phyloP scores from a whole-genome alignment of 306 rosid genomes.

The Dicorynia guianensis region DNA sequence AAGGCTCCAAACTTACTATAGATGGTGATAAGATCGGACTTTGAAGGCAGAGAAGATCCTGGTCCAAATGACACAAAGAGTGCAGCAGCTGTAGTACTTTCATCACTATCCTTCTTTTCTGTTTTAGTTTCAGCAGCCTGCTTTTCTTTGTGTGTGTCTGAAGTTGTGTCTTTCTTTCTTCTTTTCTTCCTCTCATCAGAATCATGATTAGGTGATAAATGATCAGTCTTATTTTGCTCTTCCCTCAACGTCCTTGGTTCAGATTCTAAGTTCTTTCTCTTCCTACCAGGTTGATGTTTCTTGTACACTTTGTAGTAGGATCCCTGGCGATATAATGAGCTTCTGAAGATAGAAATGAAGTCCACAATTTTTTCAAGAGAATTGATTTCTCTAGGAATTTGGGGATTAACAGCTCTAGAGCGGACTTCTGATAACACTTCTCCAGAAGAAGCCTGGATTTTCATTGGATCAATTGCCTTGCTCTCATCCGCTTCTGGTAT shows the following conservation, averaged over 20 bases:
- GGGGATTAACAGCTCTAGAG: slow-evolving; percentile 55
- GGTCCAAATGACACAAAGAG: slow-evolving; percentile 63
- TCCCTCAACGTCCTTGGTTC: slow-evolving; percentile 40
- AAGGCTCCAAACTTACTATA: slow-evolving; percentile 68
- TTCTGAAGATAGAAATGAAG: slow-evolving; percentile 60
- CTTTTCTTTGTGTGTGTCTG: slow-evolving; percentile 32
- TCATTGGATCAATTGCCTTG: slow-evolving; percentile 50
- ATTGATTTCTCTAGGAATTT: slow-evolving; percentile 32
- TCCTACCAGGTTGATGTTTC: slow-evolving; percentile 48
- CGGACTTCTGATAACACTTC: slow-evolving; percentile 57
- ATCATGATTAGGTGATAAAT: slow-evolving; percentile 29
- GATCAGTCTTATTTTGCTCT: slow-evolving; percentile 35
- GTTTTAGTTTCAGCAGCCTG: slow-evolving; percentile 37
- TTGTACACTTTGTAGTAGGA: slow-evolving; percentile 47
- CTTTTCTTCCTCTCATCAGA: slow-evolving; percentile 44
- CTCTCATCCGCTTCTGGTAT: slow-evolving; percentile 41
- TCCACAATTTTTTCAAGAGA: slow-evolving; percentile 48
- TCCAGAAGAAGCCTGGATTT: slow-evolving; percentile 47
- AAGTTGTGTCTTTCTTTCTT: slow-evolving; percentile 36
- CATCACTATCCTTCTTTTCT: slow-evolving; percentile 32
- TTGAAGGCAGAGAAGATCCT: slow-evolving; percentile 69
- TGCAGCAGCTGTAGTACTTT: slow-evolving; percentile 45
- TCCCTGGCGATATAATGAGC: slow-evolving; percentile 60
- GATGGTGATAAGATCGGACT: slow-evolving; percentile 58
- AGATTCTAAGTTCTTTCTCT: slow-evolving; percentile 60